Base-by-base conservation (phyloP, 2,329 filamentous ascomycete genomes). In the Cryphonectria nitschkei region DNA sequence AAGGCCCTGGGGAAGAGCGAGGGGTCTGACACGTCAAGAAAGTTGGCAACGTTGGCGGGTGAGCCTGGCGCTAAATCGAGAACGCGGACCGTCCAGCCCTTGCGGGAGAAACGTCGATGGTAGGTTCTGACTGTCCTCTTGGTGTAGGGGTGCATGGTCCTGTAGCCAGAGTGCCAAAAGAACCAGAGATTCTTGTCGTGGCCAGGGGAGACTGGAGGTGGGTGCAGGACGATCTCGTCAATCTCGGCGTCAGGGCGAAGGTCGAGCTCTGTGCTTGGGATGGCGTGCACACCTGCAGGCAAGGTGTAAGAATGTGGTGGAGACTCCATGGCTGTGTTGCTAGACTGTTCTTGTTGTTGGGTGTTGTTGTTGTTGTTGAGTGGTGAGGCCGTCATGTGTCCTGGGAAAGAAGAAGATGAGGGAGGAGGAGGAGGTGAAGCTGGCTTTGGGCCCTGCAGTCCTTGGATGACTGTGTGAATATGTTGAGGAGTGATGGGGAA, bases 131-230 rank as follows among this genome's bases (percentile, higher is more conserved):
- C 80, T 72, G 85, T 88, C 56, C 87, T 85, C 70, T 84, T 79
- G 5, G 83, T 81, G 75, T 88, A 88, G 0, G 81, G 80, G 70
- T 87, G 84, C 82, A 89, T 84, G 37, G 77, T 78, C 3, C 74
- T 60, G 74, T 83, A 85, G 39, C 87, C 87, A 3, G 78, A 78
- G 75, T 88, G 82, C 87, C 87, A 89, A 78, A 87, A 89, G 75
- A 88, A 86, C 82, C 86, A 89, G 37, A 89, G 79, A 64, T 88
- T 87, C 76, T 88, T 88, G 62, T 83, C 81, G 41, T 78, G 76
- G 0, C 78, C 75, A 3, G 43, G 32, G 5, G 71, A 68, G 39
- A 84, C 76, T 29, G 82, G 79, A 29, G 73, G 74, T 0, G 81
- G 82, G 66, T 83, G 75, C 0, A 82, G 74, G 41, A 87, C 73